phyloP scores from a whole-genome alignment of 1,284 basidiomycete genomes.

The Volvariella surrecta region DNA sequence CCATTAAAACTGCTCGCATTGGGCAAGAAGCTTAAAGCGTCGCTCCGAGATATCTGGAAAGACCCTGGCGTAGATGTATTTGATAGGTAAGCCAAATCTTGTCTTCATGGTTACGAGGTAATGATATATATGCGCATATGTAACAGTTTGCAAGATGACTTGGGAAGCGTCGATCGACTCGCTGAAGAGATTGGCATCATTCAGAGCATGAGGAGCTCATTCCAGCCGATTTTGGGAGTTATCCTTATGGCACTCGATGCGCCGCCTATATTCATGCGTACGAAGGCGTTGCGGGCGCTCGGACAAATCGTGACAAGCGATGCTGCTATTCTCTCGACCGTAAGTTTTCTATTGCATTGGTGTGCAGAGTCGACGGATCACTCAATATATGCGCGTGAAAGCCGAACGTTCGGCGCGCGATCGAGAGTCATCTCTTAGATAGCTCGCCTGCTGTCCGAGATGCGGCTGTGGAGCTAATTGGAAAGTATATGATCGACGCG shows the following conservation, averaged over 20 bases:
- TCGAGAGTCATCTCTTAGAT: constrained; percentile 86
- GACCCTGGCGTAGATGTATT: constrained; percentile 62
- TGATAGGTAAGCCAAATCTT: constrained; percentile 44
- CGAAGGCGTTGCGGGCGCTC: constrained; percentile 83
- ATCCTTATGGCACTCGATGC: constrained; percentile 74
- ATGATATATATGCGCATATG: constrained; percentile 2
- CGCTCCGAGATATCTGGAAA: constrained; percentile 62
- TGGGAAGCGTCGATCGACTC: constrained; percentile 52
- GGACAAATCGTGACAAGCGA: constrained; percentile 83
- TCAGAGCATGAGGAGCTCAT: constrained; percentile 67
- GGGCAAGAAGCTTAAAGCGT: constrained; percentile 45
- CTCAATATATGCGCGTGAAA: constrained; percentile 18
- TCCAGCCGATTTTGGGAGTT: constrained; percentile 72
- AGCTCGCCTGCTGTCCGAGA: constrained; percentile 91
- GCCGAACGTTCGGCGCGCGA: constrained; percentile 70
- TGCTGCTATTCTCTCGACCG: constrained; percentile 70
- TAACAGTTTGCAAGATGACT: constrained; percentile 58
- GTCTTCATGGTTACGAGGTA: background rate
- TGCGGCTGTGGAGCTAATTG: constrained; percentile 90
- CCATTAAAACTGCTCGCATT: constrained; percentile 34
- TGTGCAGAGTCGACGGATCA: too few species aligned
- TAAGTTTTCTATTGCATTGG: too few species aligned
- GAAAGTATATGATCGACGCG: constrained; percentile 88
- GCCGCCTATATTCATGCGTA: constrained; percentile 78
- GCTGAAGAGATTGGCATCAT: constrained; percentile 71